Conservation (phyloP, 768 basidiomycete species). For the Krasilnikovozyma curviuscula region DNA sequence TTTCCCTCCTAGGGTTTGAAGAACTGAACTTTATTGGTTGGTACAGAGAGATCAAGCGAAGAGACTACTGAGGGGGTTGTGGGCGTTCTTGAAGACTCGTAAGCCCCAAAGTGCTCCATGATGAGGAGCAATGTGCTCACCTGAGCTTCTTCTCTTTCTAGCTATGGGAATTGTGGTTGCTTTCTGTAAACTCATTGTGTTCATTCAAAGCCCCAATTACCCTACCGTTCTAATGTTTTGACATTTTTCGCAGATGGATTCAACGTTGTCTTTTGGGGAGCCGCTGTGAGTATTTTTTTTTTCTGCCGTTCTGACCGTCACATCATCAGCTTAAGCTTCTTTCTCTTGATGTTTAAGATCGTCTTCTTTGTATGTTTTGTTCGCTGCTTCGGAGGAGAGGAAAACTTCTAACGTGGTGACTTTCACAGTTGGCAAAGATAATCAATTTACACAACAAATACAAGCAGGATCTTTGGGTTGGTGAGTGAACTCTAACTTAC, state of each 20-base stretch:
- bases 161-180: slow-evolving; percentile 53
- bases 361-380: slow-evolving; percentile 30
- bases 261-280: slow-evolving; percentile 58
- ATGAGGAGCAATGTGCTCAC: not conserved
- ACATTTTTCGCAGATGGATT: slow-evolving; percentile 3
- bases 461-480: slow-evolving; percentile 57
- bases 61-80: slow-evolving; percentile 47
- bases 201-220: slow-evolving; percentile 32
- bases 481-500: slow-evolving; percentile 12
- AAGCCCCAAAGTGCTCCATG: slow-evolving; percentile 19
- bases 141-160: slow-evolving; percentile 18
- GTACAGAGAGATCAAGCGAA: slow-evolving; percentile 40
- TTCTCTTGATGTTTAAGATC: not conserved
- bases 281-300: slow-evolving; percentile 41
- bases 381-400: slow-evolving; percentile 31
- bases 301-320: not conserved
- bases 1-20: too few relatives aligned
- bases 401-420: not conserved
- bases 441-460: slow-evolving; percentile 53
- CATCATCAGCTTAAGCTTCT: not conserved
- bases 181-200: slow-evolving; percentile 58
- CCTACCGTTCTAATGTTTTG: too few relatives aligned
- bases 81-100: slow-evolving; percentile 74
- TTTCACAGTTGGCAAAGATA: slow-evolving; percentile 14
- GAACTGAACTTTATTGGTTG: too few relatives aligned